Base-by-base conservation (phyloP, 129 eudicot species). In the Pseudognaphalium luteoalbum region DNA sequence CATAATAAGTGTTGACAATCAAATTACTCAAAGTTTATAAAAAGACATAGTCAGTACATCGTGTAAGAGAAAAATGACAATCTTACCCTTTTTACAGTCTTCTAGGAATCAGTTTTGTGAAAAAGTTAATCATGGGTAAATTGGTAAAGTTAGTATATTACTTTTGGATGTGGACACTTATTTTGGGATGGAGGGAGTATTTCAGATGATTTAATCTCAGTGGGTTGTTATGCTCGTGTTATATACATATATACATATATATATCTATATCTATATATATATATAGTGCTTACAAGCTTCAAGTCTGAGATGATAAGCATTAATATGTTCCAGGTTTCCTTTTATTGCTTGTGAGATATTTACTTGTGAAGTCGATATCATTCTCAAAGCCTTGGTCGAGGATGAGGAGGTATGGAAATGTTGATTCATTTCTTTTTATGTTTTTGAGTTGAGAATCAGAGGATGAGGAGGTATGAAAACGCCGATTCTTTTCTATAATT, bases 281-380 rank as follows among this genome's bases (percentile, higher is more conserved):
- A 54, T 54, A 54, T n/a, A 15, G 2, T 20, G 59, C 75, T 25
- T 70, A 62, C 61, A 61, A 70, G 15, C 39, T 25, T 50, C 50
- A 63, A 71, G 57, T 11, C 8, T 33, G 21, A 67, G 16, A 74
- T 74, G 60, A 73, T 34, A 32, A 30, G 20, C 61, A 70, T 69
- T 37, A 69, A 70, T 67, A 66, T 72, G 42, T 77, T 74, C 60
- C 47, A 93, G 98, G 87, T 88, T 93, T 71, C 98, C 98, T 81
- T 93, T 93, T 82, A 83, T 93, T 75, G 86, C 97, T 25, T 93
- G 98, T 86, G 98, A 93, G 81, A 88, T 93, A 39, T 93, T 93
- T 75, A 93, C 98, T 30, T 93, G 98, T 84, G 98, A 93, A 83
- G 96, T 93, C 44, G 98, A 93, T 80, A 80, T 88, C 35, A 87